Conservation (phyloP, 495 filamentous ascomycete genomes). For the Xylaria bambusicola region DNA sequence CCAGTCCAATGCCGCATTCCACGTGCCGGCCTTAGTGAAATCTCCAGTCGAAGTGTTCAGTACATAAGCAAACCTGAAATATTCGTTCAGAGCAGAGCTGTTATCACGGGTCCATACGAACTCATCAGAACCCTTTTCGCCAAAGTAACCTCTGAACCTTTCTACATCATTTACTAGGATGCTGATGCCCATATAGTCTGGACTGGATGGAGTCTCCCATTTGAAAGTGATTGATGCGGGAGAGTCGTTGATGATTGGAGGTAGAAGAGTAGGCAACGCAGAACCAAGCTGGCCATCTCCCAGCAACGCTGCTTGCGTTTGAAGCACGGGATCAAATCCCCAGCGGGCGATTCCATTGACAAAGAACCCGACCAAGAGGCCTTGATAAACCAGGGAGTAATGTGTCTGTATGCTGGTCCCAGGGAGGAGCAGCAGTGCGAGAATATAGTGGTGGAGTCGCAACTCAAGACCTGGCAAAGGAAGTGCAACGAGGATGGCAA, state of each 20-base stretch:
- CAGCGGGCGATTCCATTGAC: constrained; percentile 90
- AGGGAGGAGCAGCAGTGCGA: constrained; percentile 77
- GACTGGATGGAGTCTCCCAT: constrained; percentile 55
- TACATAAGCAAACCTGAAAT: constrained; percentile 86
- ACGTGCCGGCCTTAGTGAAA: constrained; percentile 81
- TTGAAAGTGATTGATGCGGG: constrained; percentile 54
- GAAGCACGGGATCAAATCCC: constrained; percentile 90
- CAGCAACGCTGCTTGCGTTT: constrained; percentile 71
- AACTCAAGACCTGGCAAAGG: constrained; percentile 79
- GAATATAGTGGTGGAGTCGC: constrained; percentile 92
- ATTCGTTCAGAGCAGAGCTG: constrained; percentile 56
- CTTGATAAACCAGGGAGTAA: constrained; percentile 77
- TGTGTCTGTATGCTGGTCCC: constrained; percentile 84
- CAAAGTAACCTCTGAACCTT: constrained; percentile 64
- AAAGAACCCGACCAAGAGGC: constrained; percentile 85
- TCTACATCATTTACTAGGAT: constrained; percentile 95
- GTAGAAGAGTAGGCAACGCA: constrained; percentile 64
- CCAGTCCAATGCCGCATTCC: constrained; percentile 73
- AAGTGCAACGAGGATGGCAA: constrained; percentile 62
- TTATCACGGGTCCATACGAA: constrained; percentile 52
- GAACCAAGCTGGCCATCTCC: constrained; percentile 71
- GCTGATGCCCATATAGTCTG: constrained; percentile 76
- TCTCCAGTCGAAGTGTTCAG: constrained; percentile 65
- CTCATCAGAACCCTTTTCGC: constrained; percentile 46
- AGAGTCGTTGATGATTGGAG: constrained; percentile 44